Base-by-base conservation (phyloP, 495 filamentous ascomycete genomes). In the Aspergillus heteromorphus region DNA sequence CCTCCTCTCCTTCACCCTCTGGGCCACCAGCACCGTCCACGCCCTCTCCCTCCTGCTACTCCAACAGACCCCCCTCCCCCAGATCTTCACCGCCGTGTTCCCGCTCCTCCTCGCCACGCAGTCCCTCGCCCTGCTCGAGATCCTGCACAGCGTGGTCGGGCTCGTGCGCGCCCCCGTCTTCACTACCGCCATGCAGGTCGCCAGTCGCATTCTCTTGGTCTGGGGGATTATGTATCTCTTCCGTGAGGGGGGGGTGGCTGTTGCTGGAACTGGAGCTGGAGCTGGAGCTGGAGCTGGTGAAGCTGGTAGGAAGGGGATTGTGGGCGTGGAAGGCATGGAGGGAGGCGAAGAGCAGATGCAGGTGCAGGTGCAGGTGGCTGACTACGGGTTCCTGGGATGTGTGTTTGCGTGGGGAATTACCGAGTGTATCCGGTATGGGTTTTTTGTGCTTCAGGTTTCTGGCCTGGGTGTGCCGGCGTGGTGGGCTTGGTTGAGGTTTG, bases 111-210 rank as follows among this genome's bases (percentile, higher is more conserved):
- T 84, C 56, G 83, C 80, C 75, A 91, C 87, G 25, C 93, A 99
- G 73, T 92, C 87, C 0, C 71, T 89, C 51, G 92, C 92, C 1
- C 61, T 83, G 11, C 74, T 96, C 61, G 93, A 99, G 72, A 76
- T 97, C 23, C 59, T 90, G 49, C 93, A 98, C 73, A 84, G 88
- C 31, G 49, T 72, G 2, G 18, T 66, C 83, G 87, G 92, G 41
- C 65, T 96, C 57, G 89, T 96, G 51, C 87, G 91, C 58, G 86
- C 91, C 7, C 90, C 92, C 0, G 58, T 97, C 68, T 59, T 83
- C 55, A 97, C 92, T 2, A 96, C 92, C 9, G 67, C 78, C n/a
- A 87, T 96, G 79, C 92, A 97, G 70, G 91, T 97, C 42, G 78
- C 86, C 16, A 84, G 78, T 45, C 88, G 92, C 10, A 75, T 96